Conservation (phyloP, 495 filamentous ascomycete genomes). For the Cercophora samala region DNA sequence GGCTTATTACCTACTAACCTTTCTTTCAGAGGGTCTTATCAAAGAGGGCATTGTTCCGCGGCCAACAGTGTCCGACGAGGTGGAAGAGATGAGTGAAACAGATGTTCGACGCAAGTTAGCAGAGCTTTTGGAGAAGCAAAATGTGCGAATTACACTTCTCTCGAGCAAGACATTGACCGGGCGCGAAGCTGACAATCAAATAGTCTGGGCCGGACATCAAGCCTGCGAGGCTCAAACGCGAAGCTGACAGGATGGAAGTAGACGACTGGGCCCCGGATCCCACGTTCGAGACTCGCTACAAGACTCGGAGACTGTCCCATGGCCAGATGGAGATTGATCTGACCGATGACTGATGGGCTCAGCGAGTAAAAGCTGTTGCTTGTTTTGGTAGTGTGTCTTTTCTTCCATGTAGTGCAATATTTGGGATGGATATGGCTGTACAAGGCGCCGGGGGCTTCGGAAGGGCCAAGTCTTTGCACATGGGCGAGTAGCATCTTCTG, state of each 20-base stretch:
- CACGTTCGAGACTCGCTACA: background rate
- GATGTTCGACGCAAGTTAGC: slow-evolving; percentile 9
- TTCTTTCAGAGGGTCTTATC: slow-evolving; percentile 15
- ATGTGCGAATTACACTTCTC: background rate
- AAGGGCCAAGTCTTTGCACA: background rate
- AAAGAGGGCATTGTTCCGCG: slow-evolving; percentile 10
- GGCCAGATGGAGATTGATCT: background rate
- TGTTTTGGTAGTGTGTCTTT: background rate
- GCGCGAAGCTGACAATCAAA: background rate
- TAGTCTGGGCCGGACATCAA: background rate
- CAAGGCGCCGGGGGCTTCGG: background rate
- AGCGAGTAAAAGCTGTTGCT: background rate
- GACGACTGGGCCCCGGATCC: background rate
- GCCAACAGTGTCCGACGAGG: background rate
- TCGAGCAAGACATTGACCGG: background rate
- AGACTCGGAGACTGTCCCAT: background rate
- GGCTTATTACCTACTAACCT: background rate
- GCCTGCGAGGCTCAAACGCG: background rate
- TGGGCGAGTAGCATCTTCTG: background rate
- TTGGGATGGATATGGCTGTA: background rate
- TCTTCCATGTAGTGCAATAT: background rate
- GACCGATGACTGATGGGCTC: background rate
- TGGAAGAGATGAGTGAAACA: background rate
- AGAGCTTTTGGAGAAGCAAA: background rate
- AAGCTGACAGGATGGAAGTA: background rate